A percentile compares a stretch with the other conserved stretches of the same genome.
These are phyloP conservation scores for Ganoderma boninense DNA, from an alignment of 1,284 basidiomycete genomes.

Conservation along the genomic window DNA sequence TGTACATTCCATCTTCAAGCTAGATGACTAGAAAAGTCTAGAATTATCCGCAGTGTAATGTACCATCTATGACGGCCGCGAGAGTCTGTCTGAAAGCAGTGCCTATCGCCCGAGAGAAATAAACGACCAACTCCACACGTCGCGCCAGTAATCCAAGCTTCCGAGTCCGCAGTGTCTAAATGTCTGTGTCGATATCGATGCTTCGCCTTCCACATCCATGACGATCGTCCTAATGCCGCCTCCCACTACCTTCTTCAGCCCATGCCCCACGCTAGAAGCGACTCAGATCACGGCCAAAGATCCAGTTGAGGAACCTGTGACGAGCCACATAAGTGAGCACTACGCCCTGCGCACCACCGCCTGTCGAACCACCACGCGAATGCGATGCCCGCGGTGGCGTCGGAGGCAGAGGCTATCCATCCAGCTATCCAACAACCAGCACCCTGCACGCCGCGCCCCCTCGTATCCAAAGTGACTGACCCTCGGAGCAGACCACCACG, in stretches of 20 bases:
- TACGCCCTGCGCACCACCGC: not conserved
- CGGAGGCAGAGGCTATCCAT: slow-evolving; percentile 1
- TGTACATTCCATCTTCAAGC: not conserved
- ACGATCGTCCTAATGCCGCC: not conserved
- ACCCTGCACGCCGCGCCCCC: no score
- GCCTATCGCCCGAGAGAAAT: not conserved
- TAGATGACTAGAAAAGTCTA: no score
- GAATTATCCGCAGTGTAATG: not conserved
- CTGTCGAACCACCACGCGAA: not conserved
- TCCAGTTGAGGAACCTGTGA: slow-evolving; percentile 68
- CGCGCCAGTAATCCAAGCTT: not conserved
- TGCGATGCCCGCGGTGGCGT: not conserved
- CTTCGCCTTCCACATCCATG: not conserved
- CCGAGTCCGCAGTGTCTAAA: not conserved
- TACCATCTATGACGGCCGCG: not conserved
- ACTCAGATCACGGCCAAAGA: slow-evolving; percentile 84
- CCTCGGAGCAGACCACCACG: not conserved
- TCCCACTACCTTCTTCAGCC: not conserved
- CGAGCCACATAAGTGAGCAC: not conserved
- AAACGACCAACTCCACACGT: no score
- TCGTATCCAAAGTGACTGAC: not conserved
- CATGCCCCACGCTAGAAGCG: slow-evolving; percentile 61
- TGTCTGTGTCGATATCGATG: not conserved
- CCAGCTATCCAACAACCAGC: not conserved
- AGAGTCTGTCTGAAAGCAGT: not conserved